Conservation (phyloP, 2,329 filamentous ascomycete genomes). For the Purpureocillium takamizusanense region DNA sequence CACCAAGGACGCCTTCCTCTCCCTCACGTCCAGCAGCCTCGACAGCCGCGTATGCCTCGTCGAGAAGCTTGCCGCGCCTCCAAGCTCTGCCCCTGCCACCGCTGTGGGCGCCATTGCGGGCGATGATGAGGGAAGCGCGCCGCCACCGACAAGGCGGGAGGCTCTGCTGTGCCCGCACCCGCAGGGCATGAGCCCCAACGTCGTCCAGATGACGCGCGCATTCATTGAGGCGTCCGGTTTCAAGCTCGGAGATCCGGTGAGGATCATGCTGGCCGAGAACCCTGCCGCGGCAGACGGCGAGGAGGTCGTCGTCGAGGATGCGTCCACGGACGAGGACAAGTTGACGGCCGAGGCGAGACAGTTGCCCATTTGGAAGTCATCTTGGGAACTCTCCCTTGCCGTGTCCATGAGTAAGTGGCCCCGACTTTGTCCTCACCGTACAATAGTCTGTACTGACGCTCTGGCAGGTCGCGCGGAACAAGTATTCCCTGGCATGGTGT, state of each 20-base stretch:
- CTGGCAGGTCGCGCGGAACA: slow-evolving; percentile 52
- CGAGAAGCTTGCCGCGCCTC: slow-evolving; percentile 13
- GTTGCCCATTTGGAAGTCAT: not conserved
- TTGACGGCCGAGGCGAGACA: slow-evolving; percentile 3
- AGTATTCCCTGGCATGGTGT: slow-evolving; percentile 59
- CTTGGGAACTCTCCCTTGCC: slow-evolving; percentile 27
- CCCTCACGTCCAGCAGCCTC: slow-evolving; percentile 28
- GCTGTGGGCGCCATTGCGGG: slow-evolving; percentile 1
- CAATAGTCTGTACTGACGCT: too few species aligned
- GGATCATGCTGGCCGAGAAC: slow-evolving; percentile 48
- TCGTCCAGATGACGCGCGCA: slow-evolving; percentile 63
- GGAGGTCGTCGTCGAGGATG: slow-evolving; percentile 51
- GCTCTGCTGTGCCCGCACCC: slow-evolving; percentile 41
- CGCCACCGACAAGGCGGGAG: slow-evolving; percentile 23
- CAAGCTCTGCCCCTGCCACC: too few species aligned
- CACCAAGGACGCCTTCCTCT: slow-evolving; percentile 36
- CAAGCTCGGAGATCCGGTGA: slow-evolving; percentile 57
- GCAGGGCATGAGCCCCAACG: slow-evolving; percentile 55
- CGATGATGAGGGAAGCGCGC: slow-evolving; percentile 8
- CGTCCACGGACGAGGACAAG: slow-evolving; percentile 30
- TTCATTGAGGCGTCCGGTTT: slow-evolving; percentile 66
- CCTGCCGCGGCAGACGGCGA: slow-evolving; percentile 45
- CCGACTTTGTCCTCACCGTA: too few species aligned
- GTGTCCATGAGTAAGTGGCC: slow-evolving; percentile 20
- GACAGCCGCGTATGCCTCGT: slow-evolving; percentile 34